These are phyloP conservation scores for Komagataella pastoris DNA, from an alignment of 805 yeast species.

Conservation along the genomic window DNA sequence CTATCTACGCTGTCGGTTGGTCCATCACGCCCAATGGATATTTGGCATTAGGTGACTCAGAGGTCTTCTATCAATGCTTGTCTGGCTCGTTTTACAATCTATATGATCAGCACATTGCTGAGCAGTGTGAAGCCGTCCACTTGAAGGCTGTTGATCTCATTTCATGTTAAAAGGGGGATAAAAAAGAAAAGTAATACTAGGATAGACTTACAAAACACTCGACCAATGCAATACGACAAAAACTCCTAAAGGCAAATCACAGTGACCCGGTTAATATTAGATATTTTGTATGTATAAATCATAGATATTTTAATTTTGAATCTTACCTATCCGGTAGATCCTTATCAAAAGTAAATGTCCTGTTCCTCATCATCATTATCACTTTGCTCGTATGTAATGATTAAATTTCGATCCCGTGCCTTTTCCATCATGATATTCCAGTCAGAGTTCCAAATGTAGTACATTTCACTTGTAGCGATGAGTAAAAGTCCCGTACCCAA, in stretches of 20 bases:
- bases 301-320: no score
- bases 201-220: background rate
- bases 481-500: conserved; percentile 49
- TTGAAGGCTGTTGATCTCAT: conserved; percentile 46
- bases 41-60: conserved; percentile 50
- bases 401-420: conserved; percentile 13
- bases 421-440: conserved; percentile 35
- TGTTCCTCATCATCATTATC: background rate
- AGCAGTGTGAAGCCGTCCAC: conserved; percentile 50
- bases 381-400: background rate
- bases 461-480: conserved; percentile 35
- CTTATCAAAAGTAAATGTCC: background rate
- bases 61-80: conserved; percentile 59
- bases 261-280: background rate
- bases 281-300: background rate
- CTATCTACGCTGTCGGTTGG: conserved; percentile 56
- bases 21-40: conserved; percentile 38
- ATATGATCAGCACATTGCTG: conserved; percentile 50
- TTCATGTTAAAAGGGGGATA: conserved; percentile 22
- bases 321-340: background rate
- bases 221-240: background rate
- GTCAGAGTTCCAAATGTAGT: conserved; percentile 31
- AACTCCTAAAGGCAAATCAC: background rate
- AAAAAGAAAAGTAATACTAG: background rate
- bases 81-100: conserved; percentile 72